phyloP scores from a whole-genome alignment of 2,329 filamentous ascomycete species.

The Colletotrichum orchidophilum region DNA sequence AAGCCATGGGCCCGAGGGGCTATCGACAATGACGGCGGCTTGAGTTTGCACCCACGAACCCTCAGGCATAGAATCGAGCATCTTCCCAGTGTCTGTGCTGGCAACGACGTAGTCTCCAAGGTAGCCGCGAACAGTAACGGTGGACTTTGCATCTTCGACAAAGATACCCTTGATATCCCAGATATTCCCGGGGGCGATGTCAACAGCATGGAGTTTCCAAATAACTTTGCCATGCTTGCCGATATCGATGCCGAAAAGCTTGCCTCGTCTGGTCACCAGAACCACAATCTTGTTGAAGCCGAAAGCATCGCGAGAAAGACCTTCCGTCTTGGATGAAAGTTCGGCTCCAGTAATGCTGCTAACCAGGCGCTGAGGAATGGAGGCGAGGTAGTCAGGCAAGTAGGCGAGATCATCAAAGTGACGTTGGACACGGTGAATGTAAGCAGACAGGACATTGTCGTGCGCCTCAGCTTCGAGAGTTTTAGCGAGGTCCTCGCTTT shows the following conservation, averaged over 20 bases:
- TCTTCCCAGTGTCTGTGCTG: conserved; percentile 61
- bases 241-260: conserved; percentile 82
- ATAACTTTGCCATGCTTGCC: conserved; percentile 77
- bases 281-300: conserved; percentile 89
- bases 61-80: conserved; percentile 53
- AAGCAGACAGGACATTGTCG: conserved; percentile 82
- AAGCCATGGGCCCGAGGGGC: conserved; percentile 60
- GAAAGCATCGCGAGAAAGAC: conserved; percentile 76
- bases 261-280: conserved; percentile 81
- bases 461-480: conserved; percentile 89
- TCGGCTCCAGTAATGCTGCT: conserved; percentile 70
- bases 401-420: conserved; percentile 82
- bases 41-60: conserved; percentile 51
- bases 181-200: conserved; percentile 61
- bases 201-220: conserved; percentile 76
- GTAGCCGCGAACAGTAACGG: conserved; percentile 66
- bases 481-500: conserved; percentile 78
- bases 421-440: conserved; percentile 84
- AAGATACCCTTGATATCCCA: conserved; percentile 77
- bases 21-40: conserved; percentile 59
- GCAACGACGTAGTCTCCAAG: conserved; percentile 71
- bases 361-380: conserved; percentile 74
- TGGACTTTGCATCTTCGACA: conserved; percentile 64
- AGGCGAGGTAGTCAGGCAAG: conserved; percentile 77
- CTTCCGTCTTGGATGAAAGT: conserved; percentile 51